These are phyloP conservation scores for Russula emetica DNA, from an alignment of 768 basidiomycete genomes.

Conservation along the genomic window DNA sequence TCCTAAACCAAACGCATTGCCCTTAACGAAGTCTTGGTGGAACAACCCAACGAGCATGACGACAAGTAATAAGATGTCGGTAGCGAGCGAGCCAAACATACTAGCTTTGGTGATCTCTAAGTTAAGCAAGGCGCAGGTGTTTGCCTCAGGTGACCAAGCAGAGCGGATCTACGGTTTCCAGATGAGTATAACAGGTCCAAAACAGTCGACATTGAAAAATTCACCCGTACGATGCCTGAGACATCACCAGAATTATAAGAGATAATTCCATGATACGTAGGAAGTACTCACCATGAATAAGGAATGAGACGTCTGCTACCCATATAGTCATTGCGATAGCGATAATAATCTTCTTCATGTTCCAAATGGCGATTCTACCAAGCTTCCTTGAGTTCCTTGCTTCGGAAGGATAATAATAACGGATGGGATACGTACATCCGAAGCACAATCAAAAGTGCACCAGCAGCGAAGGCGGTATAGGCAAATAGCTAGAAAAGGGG, in stretches of 20 bases:
- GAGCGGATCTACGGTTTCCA: not conserved
- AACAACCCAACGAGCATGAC: not conserved
- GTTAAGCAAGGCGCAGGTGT: not conserved
- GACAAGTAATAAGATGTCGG: not conserved
- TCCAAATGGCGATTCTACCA: slow-evolving; percentile 13
- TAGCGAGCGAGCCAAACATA: not conserved
- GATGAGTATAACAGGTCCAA: not conserved
- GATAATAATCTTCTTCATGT: not conserved
- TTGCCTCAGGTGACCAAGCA: not conserved
- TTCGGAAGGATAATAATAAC: not conserved
- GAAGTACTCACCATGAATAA: not conserved
- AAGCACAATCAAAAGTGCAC: slow-evolving; percentile 5
- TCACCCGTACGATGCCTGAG: not conserved
- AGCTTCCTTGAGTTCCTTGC: not conserved
- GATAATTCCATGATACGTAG: not conserved
- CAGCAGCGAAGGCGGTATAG: not conserved
- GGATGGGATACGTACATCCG: slow-evolving; percentile 1
- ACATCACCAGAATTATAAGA: too few species aligned
- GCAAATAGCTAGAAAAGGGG: not conserved
- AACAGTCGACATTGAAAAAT: not conserved
- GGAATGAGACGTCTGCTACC: not conserved
- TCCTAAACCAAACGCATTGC: not conserved
- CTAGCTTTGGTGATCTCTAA: not conserved
- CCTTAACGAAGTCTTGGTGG: not conserved
- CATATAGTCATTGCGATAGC: not conserved